Evolutionary conservation across 2,329 filamentous ascomycete species (phyloP).

Genomic region (Hypoxylon rubiginosum): DNA sequence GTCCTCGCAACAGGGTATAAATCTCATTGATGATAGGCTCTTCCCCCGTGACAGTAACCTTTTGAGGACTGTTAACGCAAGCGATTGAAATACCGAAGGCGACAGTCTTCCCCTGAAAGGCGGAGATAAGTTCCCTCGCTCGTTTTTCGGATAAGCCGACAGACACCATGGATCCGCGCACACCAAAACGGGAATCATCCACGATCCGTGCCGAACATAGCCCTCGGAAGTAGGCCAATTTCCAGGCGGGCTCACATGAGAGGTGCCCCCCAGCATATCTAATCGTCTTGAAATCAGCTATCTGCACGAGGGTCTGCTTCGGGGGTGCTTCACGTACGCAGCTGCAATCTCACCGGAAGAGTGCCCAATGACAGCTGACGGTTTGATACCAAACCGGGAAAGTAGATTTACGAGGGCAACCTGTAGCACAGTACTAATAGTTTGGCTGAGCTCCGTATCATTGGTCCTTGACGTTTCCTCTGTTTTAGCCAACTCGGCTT

Average conservation of each 20-base stretch:
- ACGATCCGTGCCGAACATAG: slow-evolving; percentile 13
- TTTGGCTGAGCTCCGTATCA: slow-evolving; percentile 53
- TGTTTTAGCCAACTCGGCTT: too few relatives aligned
- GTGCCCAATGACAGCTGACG: slow-evolving; percentile 53
- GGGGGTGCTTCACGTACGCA: slow-evolving; percentile 41
- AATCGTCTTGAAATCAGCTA: not conserved
- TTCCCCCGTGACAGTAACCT: slow-evolving; percentile 53
- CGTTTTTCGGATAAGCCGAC: slow-evolving; percentile 41
- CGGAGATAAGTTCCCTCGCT: not conserved
- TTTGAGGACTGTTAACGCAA: slow-evolving; percentile 51
- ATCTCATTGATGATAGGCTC: slow-evolving; percentile 39
- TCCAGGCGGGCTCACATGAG: slow-evolving; percentile 34
- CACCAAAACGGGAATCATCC: slow-evolving; percentile 3
- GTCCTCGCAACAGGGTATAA: slow-evolving; percentile 33
- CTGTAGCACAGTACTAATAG: slow-evolving; percentile 60
- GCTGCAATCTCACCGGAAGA: slow-evolving; percentile 58
- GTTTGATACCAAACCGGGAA: slow-evolving; percentile 47
- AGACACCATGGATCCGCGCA: slow-evolving; percentile 53
- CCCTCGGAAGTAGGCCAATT: slow-evolving; percentile 33
- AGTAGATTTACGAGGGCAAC: slow-evolving; percentile 57
- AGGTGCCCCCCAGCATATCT: slow-evolving; percentile 33
- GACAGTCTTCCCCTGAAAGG: not conserved
- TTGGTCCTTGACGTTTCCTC: slow-evolving; percentile 32
- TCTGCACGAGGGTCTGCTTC: too few relatives aligned
- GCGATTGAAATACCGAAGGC: slow-evolving; percentile 43